Conservation (phyloP, 306 rosid species). For the Casuarina glauca region DNA sequence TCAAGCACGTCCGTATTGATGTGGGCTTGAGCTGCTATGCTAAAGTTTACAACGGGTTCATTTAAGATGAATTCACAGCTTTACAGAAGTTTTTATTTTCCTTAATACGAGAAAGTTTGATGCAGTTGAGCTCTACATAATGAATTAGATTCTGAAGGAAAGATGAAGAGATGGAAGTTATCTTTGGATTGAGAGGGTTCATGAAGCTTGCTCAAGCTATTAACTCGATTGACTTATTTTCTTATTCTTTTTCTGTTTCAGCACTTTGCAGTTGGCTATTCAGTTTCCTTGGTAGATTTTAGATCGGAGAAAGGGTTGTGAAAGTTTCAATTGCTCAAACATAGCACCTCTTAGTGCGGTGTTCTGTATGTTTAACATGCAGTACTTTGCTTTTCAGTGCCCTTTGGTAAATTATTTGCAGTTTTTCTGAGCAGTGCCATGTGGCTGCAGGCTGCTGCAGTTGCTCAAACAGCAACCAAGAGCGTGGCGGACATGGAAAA, state of each 20-base stretch:
- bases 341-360: background rate
- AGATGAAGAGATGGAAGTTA: background rate
- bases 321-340: background rate
- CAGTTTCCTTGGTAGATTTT: background rate
- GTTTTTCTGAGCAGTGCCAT: conserved; percentile 19
- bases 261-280: background rate
- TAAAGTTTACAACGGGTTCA: too few relatives aligned
- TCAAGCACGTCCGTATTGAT: background rate
- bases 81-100: too few relatives aligned
- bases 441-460: conserved; percentile 76
- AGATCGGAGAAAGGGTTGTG: background rate
- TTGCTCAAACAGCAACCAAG: conserved; percentile 85
- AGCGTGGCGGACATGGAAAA: conserved; percentile 65
- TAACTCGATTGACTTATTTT: background rate
- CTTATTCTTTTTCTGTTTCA: background rate
- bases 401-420: background rate
- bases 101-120: background rate
- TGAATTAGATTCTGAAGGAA: background rate
- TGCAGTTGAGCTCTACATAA: background rate
- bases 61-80: too few relatives aligned
- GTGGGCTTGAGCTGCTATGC: background rate
- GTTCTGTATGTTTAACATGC: background rate
- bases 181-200: background rate
- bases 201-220: background rate
- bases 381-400: conserved; percentile 9